Percentiles rank a stretch among this genome's conserved stretches.
These are phyloP conservation scores for Chrysoporthe puriensis DNA, from an alignment of 2,329 filamentous ascomycete genomes.

Conservation along the genomic window DNA sequence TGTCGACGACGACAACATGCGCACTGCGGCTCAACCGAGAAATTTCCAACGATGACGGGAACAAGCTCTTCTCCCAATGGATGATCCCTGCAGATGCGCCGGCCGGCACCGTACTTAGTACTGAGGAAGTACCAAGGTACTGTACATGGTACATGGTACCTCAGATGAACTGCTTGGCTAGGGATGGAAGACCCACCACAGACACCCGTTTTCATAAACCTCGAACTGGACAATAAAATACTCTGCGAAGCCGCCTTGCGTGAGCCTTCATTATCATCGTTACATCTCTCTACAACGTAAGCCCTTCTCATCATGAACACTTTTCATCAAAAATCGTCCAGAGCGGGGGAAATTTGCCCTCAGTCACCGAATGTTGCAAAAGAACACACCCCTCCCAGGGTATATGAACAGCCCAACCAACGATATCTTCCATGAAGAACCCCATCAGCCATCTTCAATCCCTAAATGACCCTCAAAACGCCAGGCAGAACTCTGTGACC, in stretches of 20 bases:
- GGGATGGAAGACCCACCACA: background rate
- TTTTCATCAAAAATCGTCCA: background rate
- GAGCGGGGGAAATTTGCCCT: background rate
- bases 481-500: constrained; percentile 15
- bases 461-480: constrained; percentile 15
- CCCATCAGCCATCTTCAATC: constrained; percentile 1
- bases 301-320: background rate
- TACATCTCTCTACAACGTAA: background rate
- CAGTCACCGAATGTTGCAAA: background rate
- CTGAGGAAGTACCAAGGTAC: background rate
- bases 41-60: constrained; percentile 9
- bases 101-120: background rate
- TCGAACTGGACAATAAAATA: background rate
- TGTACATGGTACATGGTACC: background rate
- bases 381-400: background rate
- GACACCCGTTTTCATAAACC: background rate
- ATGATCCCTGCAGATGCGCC: background rate
- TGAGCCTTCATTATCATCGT: background rate
- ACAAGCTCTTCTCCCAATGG: background rate
- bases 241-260: no score
- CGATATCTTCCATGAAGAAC: background rate
- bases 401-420: background rate
- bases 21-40: background rate
- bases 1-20: background rate
- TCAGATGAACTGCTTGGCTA: background rate